phyloP scores from a whole-genome alignment of 2,329 filamentous ascomycete genomes.

The Colletotrichum karsti region DNA sequence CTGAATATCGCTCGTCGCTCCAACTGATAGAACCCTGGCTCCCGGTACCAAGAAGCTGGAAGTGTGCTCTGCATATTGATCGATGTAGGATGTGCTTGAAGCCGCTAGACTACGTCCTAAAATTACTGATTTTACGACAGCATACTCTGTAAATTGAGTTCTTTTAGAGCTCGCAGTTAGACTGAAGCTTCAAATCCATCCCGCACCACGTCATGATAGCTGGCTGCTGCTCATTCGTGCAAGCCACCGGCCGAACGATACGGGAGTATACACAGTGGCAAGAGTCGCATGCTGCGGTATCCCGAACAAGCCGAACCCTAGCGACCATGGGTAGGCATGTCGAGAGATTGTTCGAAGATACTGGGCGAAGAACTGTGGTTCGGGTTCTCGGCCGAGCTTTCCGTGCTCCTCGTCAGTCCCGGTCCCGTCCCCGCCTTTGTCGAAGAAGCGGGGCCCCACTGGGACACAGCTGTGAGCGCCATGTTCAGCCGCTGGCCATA shows the following conservation, averaged over 20 bases:
- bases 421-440: too few relatives aligned
- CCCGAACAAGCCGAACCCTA: background rate
- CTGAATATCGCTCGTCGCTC: conserved; percentile 49
- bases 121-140: background rate
- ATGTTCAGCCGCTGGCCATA: background rate
- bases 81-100: background rate
- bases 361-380: background rate
- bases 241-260: background rate
- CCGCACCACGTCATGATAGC: background rate
- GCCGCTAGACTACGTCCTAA: background rate
- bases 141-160: background rate
- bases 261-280: background rate
- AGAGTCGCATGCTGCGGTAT: background rate
- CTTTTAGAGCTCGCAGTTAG: background rate
- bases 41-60: conserved; percentile 33
- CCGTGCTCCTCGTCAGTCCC: background rate
- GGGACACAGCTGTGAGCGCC: background rate
- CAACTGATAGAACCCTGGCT: conserved; percentile 46
- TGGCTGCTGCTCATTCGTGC: background rate
- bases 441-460: background rate
- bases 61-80: conserved; percentile 25
- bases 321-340: background rate
- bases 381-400: background rate
- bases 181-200: background rate
- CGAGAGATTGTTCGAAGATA: background rate